Evolutionary conservation across 106 monocot genomes (phyloP).

Genomic region (Ottelia alismoides): DNA sequence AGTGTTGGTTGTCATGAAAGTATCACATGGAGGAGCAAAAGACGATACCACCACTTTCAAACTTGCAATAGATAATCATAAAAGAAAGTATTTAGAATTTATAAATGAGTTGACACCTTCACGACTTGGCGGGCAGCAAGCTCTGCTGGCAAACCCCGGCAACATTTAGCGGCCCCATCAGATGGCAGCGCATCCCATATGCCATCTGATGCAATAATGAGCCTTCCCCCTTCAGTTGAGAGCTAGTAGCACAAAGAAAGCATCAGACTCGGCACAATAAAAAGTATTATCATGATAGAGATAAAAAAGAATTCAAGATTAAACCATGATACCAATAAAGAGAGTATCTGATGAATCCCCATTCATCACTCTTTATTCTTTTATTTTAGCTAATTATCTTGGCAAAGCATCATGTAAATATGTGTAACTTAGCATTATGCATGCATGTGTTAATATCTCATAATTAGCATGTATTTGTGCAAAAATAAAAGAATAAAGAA

Average conservation of each 20-base stretch:
- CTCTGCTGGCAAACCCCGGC: constrained; percentile 80
- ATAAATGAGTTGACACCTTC: constrained; percentile 32
- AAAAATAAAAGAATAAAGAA: no score
- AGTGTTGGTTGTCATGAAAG: not conserved
- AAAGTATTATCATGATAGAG: no score
- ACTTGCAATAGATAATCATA: not conserved
- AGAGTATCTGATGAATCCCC: no score
- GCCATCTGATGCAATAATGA: constrained; percentile 97
- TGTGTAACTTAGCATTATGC: no score
- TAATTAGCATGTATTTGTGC: no score
- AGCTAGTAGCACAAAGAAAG: constrained; percentile 27
- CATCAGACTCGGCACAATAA: no score
- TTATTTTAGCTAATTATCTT: no score
- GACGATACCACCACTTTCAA: not conserved
- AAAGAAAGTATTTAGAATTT: not conserved
- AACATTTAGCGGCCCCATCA: constrained; percentile 69
- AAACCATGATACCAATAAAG: no score
- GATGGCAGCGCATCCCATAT: constrained; percentile 86
- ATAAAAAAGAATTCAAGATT: no score
- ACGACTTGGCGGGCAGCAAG: constrained; percentile 87
- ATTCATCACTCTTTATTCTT: no score
- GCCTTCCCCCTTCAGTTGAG: constrained; percentile 66
- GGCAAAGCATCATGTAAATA: no score
- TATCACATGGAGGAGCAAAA: not conserved
- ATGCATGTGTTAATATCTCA: no score